Evolutionary conservation across 2,329 filamentous ascomycete species (phyloP).

Genomic region (Amphichorda felina): DNA sequence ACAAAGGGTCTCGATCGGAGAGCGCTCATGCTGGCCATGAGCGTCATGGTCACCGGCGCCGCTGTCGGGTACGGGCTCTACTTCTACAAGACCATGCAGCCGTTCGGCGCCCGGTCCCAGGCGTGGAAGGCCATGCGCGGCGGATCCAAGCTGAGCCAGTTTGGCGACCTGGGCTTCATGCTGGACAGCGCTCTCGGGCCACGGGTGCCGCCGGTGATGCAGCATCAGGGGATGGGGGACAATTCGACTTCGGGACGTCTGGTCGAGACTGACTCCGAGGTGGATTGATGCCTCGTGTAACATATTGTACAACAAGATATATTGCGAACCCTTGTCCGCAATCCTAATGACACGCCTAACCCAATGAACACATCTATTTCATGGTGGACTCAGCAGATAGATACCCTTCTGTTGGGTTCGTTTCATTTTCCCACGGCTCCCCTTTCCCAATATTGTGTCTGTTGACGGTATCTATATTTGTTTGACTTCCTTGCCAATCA

Average conservation of each 20-base stretch:
- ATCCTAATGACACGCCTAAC: background rate
- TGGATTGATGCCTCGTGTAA: conserved; percentile 13
- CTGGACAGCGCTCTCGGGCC: conserved; percentile 21
- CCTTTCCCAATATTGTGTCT: conserved; percentile 4
- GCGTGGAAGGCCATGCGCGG: conserved; percentile 24
- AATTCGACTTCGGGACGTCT: conserved; percentile 12
- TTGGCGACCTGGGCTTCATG: conserved; percentile 35
- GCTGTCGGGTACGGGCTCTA: conserved; percentile 25
- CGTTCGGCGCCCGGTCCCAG: conserved; percentile 32
- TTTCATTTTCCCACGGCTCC: background rate
- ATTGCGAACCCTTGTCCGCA: conserved; percentile 5
- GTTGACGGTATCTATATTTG: conserved; percentile 42
- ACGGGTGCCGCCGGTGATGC: conserved; percentile 7
- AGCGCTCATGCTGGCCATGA: conserved; percentile 17
- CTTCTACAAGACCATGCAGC: conserved; percentile 26
- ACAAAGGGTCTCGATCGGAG: conserved; percentile 19
- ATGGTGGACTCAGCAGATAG: too few species aligned
- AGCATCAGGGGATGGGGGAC: conserved; percentile 2
- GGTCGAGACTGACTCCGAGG: conserved; percentile 21
- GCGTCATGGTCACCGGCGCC: conserved; percentile 22
- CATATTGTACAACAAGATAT: background rate
- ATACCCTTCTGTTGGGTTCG: too few species aligned
- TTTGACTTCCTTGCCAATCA: conserved; percentile 76
- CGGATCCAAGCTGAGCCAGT: conserved; percentile 23
- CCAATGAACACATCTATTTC: too few species aligned